Conservation (phyloP, 352 stramenopile species). For the Thalassiosira exigua region DNA sequence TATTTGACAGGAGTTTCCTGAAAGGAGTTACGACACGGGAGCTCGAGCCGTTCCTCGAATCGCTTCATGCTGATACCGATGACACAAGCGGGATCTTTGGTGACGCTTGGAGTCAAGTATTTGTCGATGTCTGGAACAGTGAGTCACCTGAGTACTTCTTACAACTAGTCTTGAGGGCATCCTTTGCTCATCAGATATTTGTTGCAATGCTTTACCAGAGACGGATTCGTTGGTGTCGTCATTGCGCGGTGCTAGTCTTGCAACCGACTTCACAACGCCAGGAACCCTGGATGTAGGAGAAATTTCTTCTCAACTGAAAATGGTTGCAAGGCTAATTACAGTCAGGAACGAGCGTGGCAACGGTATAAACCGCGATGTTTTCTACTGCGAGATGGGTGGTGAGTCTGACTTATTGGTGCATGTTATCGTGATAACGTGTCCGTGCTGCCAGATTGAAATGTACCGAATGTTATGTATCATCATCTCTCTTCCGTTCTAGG, state of each 20-base stretch:
- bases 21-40: conserved; percentile 7
- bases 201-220: conserved; percentile 11
- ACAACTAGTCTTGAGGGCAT: neutral
- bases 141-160: neutral
- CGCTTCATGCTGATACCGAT: conserved; percentile 39
- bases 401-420: conserved; percentile 4
- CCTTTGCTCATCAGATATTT: neutral
- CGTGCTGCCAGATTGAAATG: neutral
- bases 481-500: conserved; percentile 5
- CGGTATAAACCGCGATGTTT: conserved; percentile 72
- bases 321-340: conserved; percentile 72
- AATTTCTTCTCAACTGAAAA: conserved; percentile 63
- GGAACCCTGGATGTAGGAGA: conserved; percentile 1
- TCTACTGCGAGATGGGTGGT: conserved; percentile 42
- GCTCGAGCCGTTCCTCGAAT: neutral
- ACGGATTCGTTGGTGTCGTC: conserved; percentile 58
- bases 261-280: conserved; percentile 43
- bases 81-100: conserved; percentile 63
- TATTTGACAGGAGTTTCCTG: conserved; percentile 8
- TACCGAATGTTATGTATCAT: neutral
- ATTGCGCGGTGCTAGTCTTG: conserved; percentile 34
- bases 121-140: conserved; percentile 59
- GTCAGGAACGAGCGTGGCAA: conserved; percentile 60
- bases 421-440: neutral
- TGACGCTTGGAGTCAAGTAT: conserved; percentile 40